Conservation (phyloP, 2,329 filamentous ascomycete species). For the Cladosporium sp. region DNA sequence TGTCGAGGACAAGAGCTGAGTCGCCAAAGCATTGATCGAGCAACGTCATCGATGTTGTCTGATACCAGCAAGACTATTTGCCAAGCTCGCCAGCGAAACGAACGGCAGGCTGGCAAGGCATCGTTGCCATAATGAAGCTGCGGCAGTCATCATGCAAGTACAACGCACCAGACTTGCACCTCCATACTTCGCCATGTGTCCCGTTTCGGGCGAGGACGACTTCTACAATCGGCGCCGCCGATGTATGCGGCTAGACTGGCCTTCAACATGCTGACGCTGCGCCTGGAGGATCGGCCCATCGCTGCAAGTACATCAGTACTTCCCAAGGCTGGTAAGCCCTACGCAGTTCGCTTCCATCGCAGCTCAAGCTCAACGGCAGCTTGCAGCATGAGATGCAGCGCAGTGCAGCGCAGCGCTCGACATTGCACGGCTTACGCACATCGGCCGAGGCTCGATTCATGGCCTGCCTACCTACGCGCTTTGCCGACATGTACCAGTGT, state of each 20-base stretch:
- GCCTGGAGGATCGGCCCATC: neutral
- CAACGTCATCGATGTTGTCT: neutral
- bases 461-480: neutral
- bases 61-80: neutral
- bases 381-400: neutral
- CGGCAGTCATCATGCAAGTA: slow-evolving; percentile 16
- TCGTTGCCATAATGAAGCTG: slow-evolving; percentile 8
- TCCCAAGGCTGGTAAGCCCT: neutral
- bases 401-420: neutral
- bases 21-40: neutral
- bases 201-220: neutral
- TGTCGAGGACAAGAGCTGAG: slow-evolving; percentile 15
- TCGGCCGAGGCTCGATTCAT: neutral
- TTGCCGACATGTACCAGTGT: neutral
- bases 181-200: slow-evolving; percentile 3
- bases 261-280: slow-evolving; percentile 3
- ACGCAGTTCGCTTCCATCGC: slow-evolving; percentile 7
- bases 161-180: slow-evolving; percentile 2
- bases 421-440: neutral
- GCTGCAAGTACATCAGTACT: neutral
- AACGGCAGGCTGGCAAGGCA: neutral
- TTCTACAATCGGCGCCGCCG: slow-evolving; percentile 1
- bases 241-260: neutral
- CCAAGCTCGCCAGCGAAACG: neutral
- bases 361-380: slow-evolving; percentile 1